These are phyloP conservation scores for Colletotrichum tanaceti DNA, from an alignment of 2,329 filamentous ascomycete species.

Conservation along the genomic window DNA sequence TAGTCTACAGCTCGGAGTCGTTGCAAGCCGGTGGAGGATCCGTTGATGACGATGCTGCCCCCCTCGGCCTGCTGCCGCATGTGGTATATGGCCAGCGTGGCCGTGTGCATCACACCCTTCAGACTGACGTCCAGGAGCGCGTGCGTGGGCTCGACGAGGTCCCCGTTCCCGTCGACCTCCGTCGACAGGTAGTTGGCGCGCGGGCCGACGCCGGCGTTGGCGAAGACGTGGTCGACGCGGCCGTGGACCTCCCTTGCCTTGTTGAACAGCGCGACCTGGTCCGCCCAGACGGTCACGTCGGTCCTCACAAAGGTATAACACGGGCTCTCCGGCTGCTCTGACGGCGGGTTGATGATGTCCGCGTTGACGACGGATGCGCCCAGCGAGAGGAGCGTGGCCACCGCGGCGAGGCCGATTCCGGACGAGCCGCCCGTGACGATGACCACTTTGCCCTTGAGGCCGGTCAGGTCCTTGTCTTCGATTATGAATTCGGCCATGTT, in stretches of 20 bases:
- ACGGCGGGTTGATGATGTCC: conserved; percentile 62
- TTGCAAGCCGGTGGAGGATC: conserved; percentile 63
- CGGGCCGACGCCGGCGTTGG: conserved; percentile 68
- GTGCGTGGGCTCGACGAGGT: conserved; percentile 58
- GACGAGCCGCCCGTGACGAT: conserved; percentile 78
- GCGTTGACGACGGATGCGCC: conserved; percentile 67
- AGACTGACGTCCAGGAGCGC: conserved; percentile 62
- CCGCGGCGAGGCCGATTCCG: conserved; percentile 77
- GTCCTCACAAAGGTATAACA: conserved; percentile 58
- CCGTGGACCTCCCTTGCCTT: conserved; percentile 70
- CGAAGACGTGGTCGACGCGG: conserved; percentile 81
- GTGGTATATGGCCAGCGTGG: conserved; percentile 60
- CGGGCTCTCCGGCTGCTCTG: conserved; percentile 42
- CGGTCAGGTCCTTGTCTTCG: conserved; percentile 55
- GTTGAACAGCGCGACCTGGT: conserved; percentile 64
- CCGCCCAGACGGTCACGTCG: conserved; percentile 62
- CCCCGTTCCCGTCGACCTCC: conserved; percentile 61
- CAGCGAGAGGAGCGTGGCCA: conserved; percentile 60
- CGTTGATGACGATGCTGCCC: conserved; percentile 66
- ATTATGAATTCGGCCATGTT: conserved; percentile 60
- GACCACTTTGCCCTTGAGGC: conserved; percentile 72
- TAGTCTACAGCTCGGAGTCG: conserved; percentile 65
- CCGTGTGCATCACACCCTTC: conserved; percentile 61
- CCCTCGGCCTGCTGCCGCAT: conserved; percentile 59
- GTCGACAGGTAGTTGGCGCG: conserved; percentile 59